Base-by-base conservation (phyloP, 2,329 filamentous ascomycete genomes). In the Calonectria multiphialidica region DNA sequence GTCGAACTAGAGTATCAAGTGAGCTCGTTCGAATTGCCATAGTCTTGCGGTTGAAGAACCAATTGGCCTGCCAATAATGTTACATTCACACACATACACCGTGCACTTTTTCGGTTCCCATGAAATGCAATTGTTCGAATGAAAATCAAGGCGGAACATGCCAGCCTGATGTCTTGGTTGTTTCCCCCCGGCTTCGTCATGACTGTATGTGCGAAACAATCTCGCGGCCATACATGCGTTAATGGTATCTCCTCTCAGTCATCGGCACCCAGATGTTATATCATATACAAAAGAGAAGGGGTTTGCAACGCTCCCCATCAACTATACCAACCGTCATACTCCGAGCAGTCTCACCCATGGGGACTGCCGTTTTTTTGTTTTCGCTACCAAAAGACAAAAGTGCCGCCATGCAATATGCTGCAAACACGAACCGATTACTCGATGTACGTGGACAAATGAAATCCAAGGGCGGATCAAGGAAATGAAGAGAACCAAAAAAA, bases 1-100 rank as follows among this genome's bases (percentile, higher is more conserved):
- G 53, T 73, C 76, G 72, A 73, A 78, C 74, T 76, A 78, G 79
- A 81, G 78, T 73, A 79, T 82, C 81, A 82, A 82, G 81, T 82
- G 81, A 82, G 70, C 79, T 80, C 78, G 74, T 77, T 72, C 55
- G 66, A 64, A 44, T 50, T 73, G 68, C 73, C 73, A 72, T 61
- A 65, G 69, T 74, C 69, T 47, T 68, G 70, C 65, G 64, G 69
- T 68, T 69, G 72, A 74, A 75, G 68, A 71, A 75, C 70, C 66
- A 71, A 67, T 77, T 74, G 73, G 67, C 75, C 69, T 59, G 35
- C 53, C 53, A 40, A 59, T 40, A 13, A 28, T 59, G 53, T 30
- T 25, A 23, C 53, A 57, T 57, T 37, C 49, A n/a, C 49, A 50
- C 18, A 35, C 50, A 55, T 37, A n/a, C 25, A 30, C 3, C 18